Base-by-base conservation (phyloP, 768 basidiomycete genomes). In the Podaxis sp. region DNA sequence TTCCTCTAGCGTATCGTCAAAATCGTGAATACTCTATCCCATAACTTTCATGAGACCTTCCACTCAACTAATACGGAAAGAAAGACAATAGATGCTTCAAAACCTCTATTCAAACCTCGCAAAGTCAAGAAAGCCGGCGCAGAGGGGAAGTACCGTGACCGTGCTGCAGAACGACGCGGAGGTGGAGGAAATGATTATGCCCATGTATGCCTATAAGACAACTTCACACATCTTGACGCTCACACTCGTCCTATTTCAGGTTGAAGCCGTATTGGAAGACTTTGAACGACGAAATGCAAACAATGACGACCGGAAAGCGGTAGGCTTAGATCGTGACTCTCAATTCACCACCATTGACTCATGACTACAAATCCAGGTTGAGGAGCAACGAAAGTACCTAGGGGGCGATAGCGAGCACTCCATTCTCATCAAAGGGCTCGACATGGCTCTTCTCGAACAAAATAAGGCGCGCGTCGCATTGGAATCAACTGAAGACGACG, bases 391-490 rank as follows among this genome's bases (percentile, higher is more conserved):
- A 37, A 79, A 78, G 59, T 91, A 90, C 70, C 82, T 94, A 4
- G 93, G 93, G 16, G 91, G 93, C 38, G 92, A 96, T 70, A 84
- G 86, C 44, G 82, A 90, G 61, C 93, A 95, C 70, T 87, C 91
- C 10, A 82, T 95, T 59, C 83, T 95, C 10, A 91, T 95, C 44
- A 96, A 94, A 68, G 93, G 93, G 27, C 85, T 98, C 50, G 95
- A 98, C 69, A 81, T 89, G 64, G 89, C 92, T 0, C 82, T 97
- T 5, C 78, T 97, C 14, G 90, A 93, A 67, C 90, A 93, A 65
- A 87, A 90, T 64, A 93, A 87, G 72, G 88, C 89, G 2, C 85
- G 87, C 40, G 77, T 76, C 1, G 74, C 78, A 1, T 32, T 63
- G 2, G 71, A 77, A n/a, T 76, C 82, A 13, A 76, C 79, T 3